Evolutionary conservation across 2,329 filamentous ascomycete genomes (phyloP), one percentile per base, ranked within the genome.

Genomic region (Plenodomus lindquistii): DNA sequence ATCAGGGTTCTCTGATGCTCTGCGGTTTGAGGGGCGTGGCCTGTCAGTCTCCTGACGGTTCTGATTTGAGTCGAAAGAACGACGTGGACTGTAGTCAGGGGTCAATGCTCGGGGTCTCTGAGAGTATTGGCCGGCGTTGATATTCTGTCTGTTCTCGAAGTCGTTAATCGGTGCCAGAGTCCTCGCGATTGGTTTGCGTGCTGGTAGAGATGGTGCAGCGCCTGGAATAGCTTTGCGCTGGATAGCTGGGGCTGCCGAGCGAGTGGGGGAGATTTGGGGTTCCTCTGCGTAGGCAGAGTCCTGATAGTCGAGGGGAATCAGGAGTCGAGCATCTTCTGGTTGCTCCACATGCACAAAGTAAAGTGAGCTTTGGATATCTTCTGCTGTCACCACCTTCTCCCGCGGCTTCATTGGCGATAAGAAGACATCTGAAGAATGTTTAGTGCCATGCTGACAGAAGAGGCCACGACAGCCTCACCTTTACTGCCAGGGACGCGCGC

Each of bases 321-420:
- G 37, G 5, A 77, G 69, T 24, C 75, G 67, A 22, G 71, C 71
- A 51, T 74, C 69, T 47, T 89, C 79, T 3, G 83, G 81, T 1
- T 81, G 79, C 50, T 90, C 82, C 34, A 95, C 82, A 73, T 97
- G 93, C 44, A 97, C 78, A 69, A 94, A 97, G 74, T 97, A 99
- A 4, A 99, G 80, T 13, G 88, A 96, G 62, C 85, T 90, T 46
- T 87, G 84, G 40, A 99, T 86, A 67, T 97, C 93, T 68, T 92
- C 87, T 37, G 84, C 86, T 0, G 91, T 95, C 55, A 99, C 90
- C 51, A 91, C 93, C 70, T 94, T 96, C 36, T 87, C 81, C 42
- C 89, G 86, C 2, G 94, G 94, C 69, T 96, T 96, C 54, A 94
- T 82, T 0, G 94, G 89, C 1, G 93, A 95, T 38, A 99, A 84